A percentile compares a stretch with the other conserved stretches of the same genome.
Conservation (phyloP, 495 filamentous ascomycete genomes). For the Pseudoneurospora amorphoporcata region DNA sequence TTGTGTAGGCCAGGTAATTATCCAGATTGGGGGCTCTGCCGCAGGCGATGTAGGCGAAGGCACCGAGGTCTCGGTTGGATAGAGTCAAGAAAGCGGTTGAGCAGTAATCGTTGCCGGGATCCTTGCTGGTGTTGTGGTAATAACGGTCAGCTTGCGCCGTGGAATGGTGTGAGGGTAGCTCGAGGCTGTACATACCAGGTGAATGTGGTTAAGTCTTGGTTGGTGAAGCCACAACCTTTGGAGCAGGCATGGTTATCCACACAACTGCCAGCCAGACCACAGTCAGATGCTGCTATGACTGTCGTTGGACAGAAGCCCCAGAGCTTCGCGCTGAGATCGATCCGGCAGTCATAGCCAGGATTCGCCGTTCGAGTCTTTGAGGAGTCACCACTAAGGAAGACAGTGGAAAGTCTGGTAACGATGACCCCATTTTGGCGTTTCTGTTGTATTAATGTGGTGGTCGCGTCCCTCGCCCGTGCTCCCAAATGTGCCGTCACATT, state of each 20-base stretch:
- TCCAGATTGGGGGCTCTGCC: conserved; percentile 3
- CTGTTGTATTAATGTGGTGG: neutral
- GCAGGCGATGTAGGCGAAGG: conserved; percentile 13
- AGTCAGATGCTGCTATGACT: conserved; percentile 5
- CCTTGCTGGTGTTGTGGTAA: neutral
- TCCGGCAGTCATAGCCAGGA: conserved; percentile 11
- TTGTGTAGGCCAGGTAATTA: conserved; percentile 5
- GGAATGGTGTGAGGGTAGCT: neutral
- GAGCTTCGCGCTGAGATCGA: conserved; percentile 6
- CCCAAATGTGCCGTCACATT: neutral
- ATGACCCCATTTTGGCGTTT: neutral
- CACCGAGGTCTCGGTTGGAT: neutral
- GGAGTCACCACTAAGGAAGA: conserved; percentile 4
- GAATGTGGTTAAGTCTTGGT: conserved; percentile 5
- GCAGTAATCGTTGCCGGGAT: conserved; percentile 7
- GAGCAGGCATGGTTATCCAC: conserved; percentile 11
- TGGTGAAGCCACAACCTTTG: conserved; percentile 2
- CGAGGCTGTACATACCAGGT: conserved; percentile 10
- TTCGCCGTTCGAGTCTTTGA: conserved; percentile 6
- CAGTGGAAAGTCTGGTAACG: conserved; percentile 5
- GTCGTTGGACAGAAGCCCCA: conserved; percentile 15
- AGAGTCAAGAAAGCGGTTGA: conserved; percentile 13
- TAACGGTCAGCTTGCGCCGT: neutral
- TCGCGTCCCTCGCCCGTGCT: neutral
- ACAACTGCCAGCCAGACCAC: conserved; percentile 13